Conservation (phyloP, 306 rosid species). For the Cucurbita maxima region DNA sequence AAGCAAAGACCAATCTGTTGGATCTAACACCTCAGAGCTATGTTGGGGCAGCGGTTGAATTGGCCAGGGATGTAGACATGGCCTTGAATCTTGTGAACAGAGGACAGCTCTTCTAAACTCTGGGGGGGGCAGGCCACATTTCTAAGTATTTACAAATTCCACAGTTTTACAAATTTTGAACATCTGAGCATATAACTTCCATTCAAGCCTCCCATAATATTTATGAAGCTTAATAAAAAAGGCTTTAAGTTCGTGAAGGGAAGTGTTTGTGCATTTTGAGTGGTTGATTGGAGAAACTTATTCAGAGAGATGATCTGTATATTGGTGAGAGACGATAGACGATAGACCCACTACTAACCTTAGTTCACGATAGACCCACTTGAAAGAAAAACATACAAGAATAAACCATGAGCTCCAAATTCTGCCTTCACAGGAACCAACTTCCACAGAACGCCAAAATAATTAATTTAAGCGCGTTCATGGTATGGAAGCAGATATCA, state of each 20-base stretch:
- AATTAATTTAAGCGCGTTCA: too few species aligned
- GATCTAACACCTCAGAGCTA: constrained; percentile 64
- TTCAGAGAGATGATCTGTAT: too few species aligned
- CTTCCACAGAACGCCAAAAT: too few species aligned
- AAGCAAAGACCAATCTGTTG: constrained; percentile 46
- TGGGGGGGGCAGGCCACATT: neutral
- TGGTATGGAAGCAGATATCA: too few species aligned
- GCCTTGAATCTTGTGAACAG: constrained; percentile 21
- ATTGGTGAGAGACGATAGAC: too few species aligned
- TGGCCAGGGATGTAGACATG: constrained; percentile 49
- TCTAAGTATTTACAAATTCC: neutral
- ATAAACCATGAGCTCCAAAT: too few species aligned
- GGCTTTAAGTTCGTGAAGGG: neutral
- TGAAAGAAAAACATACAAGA: too few species aligned
- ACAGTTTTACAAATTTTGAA: neutral
- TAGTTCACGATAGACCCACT: too few species aligned
- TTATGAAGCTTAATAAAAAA: neutral
- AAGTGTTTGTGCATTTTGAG: neutral
- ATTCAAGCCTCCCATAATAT: neutral
- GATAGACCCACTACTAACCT: too few species aligned
- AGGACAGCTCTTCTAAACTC: constrained; percentile 2
- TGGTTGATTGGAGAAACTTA: neutral
- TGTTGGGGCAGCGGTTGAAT: constrained; percentile 63
- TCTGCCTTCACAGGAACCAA: too few species aligned
- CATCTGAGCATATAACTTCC: neutral